Evolutionary conservation across 2,329 filamentous ascomycete genomes (phyloP), one percentile per base, ranked within the genome.

Genomic region (Lojkania enalia): DNA sequence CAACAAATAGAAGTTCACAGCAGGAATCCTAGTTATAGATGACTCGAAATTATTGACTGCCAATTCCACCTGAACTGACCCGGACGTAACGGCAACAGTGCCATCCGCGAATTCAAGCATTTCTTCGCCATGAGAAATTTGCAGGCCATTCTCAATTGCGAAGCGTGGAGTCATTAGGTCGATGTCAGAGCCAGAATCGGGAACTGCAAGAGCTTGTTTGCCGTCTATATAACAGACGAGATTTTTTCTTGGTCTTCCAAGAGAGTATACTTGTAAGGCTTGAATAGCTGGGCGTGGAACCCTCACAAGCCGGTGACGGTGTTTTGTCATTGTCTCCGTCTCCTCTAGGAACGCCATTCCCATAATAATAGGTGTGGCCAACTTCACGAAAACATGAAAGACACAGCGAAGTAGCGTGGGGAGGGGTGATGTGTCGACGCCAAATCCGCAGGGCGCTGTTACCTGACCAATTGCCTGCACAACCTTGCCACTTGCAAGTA

Each of bases 291-390:
- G 32, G n/a, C 32, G 20, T 11, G 42, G 42, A 4, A 49, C 37
- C 20, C 21, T 43, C 3, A 49, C 40, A 2, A 52, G 32, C 25
- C 47, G 29, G 6, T 45, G 16, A 6, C 42, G 21, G 23, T 50
- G 27, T 14, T 48, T 14, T 7, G 40, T 46, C 23, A 53, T 29
- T 3, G 44, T 51, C 19, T 46, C 40, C 4, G 50, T 53, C 14
- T 48, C 15, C 15, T 50, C 38, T 3, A 50, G 35, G 31, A 53
- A 51, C 3, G 7, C n/a, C 20, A 43, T 33, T 11, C 50, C 44
- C 44, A 53, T 46, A 5, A 51, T 46, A 9, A 53, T 16, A 2
- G 50, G 44, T 2, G 43, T 42, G n/a, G 41, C 40, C 4, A 49
- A 29, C 4, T 44, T 42, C 9, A 19, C 7, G 12, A 53, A 39